Base-by-base conservation (phyloP, 768 basidiomycete species). In the Panaeolus papilionaceus region DNA sequence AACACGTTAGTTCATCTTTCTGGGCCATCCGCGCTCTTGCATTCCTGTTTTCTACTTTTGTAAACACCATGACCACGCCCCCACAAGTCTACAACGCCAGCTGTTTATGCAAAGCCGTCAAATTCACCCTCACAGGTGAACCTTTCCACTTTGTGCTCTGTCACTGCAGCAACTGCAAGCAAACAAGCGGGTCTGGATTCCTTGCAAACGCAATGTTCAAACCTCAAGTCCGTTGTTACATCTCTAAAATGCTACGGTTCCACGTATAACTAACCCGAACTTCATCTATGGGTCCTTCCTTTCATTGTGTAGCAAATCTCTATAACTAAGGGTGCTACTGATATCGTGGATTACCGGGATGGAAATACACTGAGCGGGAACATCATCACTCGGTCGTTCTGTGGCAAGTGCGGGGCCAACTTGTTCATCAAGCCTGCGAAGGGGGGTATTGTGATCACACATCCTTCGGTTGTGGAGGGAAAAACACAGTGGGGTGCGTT, bases 161-260 rank as follows among this genome's bases (percentile, higher is more conserved):
- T 63, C 77, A 79, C 65, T 79, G 80, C 66, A 38, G 26, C 33
- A 78, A 81, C 62, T 81, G 80, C 71, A 77, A 77, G 71, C 73
- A 76, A 58, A 51, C 67, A 6, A 71, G 73, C 12, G 80, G 79
- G 37, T 75, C 75, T 33, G 77, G 75, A 2, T 81, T 79, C 69
- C 74, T 77, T 67, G 68, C 76, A n/a, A 77, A 79, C 64, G 68
- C 73, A 5, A 71, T 76, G 64, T 81, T 77, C 74, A 75, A 77
- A 64, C 67, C 61, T 26, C 58, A 73, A 62, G 79, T 79, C 4
- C 11, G 47, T 49, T 49, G 1, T 3, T 23, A 9, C 4, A 26
- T 42, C 33, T 5, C 33, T 42, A 4, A 16, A 42, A 42, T 42
- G 10, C 40, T 10, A 11, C 16, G 4, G 40, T 10, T 42, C 10